Evolutionary conservation across 768 basidiomycete genomes (phyloP), one percentile per base, ranked within the genome.

Genomic region (Boletellus emodensis): DNA sequence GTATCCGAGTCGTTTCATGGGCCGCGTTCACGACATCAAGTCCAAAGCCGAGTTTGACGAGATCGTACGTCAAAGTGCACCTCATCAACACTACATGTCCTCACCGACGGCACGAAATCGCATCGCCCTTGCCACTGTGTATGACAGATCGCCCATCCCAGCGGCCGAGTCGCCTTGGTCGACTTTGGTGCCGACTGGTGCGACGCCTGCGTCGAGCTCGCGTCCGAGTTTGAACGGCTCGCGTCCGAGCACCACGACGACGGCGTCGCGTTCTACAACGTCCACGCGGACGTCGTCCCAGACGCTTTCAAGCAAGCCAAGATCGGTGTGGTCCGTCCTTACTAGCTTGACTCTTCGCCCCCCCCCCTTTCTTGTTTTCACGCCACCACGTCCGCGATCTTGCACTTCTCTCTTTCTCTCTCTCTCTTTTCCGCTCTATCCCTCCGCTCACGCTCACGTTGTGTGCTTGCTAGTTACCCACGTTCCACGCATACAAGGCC

Each of bases 251-350:
- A 51, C 60, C 4, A 53, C 49, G n/a, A n/a, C n/a, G n/a, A n/a
- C n/a, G n/a, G n/a, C 8, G 60, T 83, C 52, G 72, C 71, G 15
- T 90, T 86, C 71, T 84, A 81, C 75, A 90, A 87, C 65, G 77
- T 89, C 52, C 81, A 91, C 55, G 77, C 87, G 20, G 87, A 91
- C 58, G 68, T 68, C 8, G 74, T 76, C 41, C 34, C 54, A 0
- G 72, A 75, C 0, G 75, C 86, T 45, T 54, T 78, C 0, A 61
- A 75, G 49, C 80, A 79, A 62, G 76, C 77, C 43, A 72, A 74
- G 17, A 70, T 87, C 46, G 70, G 73, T 57, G 78, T 80, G 20
- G 85, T 87, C 53, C 26, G 83, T 63, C 3, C 28, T 18, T n/a
- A n/a, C n/a, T 24, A 4, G 26, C 32, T 10, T n/a, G 18, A 5